A percentile compares a stretch with the other conserved stretches of the same genome.
Evolutionary conservation across 495 filamentous ascomycete species (phyloP).

Genomic region (Talaromyces stipitatus): DNA sequence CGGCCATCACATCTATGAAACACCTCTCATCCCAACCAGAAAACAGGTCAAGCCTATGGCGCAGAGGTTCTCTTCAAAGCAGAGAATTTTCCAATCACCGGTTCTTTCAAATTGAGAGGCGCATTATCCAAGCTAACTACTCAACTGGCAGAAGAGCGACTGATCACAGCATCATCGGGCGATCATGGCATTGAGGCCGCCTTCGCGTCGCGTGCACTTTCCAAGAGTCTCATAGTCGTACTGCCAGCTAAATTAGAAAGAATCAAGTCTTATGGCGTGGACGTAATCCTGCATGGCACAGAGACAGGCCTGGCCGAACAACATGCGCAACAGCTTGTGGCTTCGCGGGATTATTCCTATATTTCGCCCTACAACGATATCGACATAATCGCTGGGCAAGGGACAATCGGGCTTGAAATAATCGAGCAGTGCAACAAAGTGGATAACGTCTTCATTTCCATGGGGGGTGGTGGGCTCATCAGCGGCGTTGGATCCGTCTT

Average conservation of each 20-base stretch:
- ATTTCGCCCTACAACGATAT: background rate
- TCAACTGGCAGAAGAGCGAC: background rate
- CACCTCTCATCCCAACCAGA: background rate
- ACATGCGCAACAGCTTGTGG: background rate
- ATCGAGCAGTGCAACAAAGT: background rate
- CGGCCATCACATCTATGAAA: background rate
- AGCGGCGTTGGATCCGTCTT: background rate
- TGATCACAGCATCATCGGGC: background rate
- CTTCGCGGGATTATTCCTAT: background rate
- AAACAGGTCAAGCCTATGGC: background rate
- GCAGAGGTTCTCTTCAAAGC: background rate
- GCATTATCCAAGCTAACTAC: background rate
- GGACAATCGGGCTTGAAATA: background rate
- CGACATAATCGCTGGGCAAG: background rate
- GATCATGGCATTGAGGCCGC: background rate
- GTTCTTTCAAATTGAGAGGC: background rate
- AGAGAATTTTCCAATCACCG: background rate
- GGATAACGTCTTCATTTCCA: background rate
- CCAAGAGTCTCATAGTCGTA: background rate
- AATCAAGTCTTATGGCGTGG: background rate
- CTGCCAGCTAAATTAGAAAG: background rate
- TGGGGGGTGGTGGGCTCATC: background rate
- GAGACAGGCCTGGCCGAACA: background rate
- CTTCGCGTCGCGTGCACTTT: background rate
- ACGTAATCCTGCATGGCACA: background rate